Evolutionary conservation across 2,329 filamentous ascomycete genomes (phyloP).

Genomic region (Atkinsonella texensis): DNA sequence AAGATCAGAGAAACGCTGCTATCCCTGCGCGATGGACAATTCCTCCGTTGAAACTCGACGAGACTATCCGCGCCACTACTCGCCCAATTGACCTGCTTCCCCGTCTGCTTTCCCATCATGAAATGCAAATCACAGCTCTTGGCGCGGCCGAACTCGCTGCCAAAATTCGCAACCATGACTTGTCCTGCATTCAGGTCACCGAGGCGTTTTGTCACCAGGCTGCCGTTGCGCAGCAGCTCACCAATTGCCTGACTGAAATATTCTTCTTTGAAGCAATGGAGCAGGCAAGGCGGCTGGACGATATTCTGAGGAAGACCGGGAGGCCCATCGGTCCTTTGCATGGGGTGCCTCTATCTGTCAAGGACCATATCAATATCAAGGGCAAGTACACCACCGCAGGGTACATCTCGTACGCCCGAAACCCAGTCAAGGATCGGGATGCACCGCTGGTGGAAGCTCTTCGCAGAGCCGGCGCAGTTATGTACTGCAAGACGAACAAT

Average conservation of each 20-base stretch:
- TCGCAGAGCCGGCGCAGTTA: constrained; percentile 18
- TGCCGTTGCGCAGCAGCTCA: constrained; percentile 18
- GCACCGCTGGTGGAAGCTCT: constrained; percentile 3
- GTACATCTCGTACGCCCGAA: constrained; percentile 19
- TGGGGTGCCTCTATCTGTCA: constrained; percentile 39
- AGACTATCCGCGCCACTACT: constrained; percentile 6
- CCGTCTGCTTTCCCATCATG: constrained; percentile 9
- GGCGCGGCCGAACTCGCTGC: constrained; percentile 8
- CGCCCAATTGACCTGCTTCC: constrained; percentile 6
- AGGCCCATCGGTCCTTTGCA: constrained; percentile 35
- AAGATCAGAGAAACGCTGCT: constrained; percentile 3
- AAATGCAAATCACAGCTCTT: constrained; percentile 13
- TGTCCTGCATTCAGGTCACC: constrained; percentile 14
- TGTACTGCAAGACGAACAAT: constrained; percentile 58
- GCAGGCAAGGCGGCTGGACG: constrained; percentile 32
- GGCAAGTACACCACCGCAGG: constrained; percentile 5
- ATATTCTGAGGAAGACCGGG: constrained; percentile 8
- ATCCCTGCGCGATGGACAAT: constrained; percentile 8
- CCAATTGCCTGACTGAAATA: constrained; percentile 33
- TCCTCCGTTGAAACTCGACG: constrained; percentile 6
- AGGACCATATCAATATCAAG: constrained; percentile 11
- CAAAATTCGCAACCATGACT: constrained; percentile 8
- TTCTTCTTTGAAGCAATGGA: constrained; percentile 36
- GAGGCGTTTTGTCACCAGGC: constrained; percentile 17
- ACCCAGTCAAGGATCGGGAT: constrained; percentile 4